Evolutionary conservation across 2,329 filamentous ascomycete species (phyloP), one percentile per base, ranked within the genome.

Genomic region (Truncatella angustata): DNA sequence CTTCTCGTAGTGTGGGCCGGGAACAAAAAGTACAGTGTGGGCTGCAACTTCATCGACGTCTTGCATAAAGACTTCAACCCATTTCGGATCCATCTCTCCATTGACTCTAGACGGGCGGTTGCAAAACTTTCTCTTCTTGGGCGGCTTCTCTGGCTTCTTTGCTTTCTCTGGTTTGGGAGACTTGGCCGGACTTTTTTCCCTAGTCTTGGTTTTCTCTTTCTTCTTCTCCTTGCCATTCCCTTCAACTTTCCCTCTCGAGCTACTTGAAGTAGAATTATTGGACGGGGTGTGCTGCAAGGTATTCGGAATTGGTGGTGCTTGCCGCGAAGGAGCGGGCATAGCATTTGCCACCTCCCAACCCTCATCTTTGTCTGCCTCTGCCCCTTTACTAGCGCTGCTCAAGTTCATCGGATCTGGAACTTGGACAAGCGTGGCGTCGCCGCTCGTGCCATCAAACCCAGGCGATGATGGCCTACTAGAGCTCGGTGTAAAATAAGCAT

Each of bases 31-130:
- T 0, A 88, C 86, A 56, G 90, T 93, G 66, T 96, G 91, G 9
- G 91, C 92, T 5, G 83, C 85, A 1, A 96, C 88, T 68, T 96
- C 90, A 64, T 96, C 91, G 55, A 94, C 84, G 49, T 84, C 85
- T 53, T 87, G 80, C 88, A 97, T 94, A 61, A 85, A 86, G 3
- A 96, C 81, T 40, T 86, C 78, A 1, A 91, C 74, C 91, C 92
- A 96, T 14, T 85, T 82, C 4, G 80, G 73, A 65, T 96, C 90
- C 39, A 77, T 72, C 54, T 76, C 73, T 5, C 83, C 84, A 49
- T 76, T 66, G 10, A 68, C 71, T 52, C 74, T 75, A 18, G 75
- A 70, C 0, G 88, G 90, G 3, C 93, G 70, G 60, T 85, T 84
- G 70, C 91, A 94, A 68, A 97, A 96, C 63, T 89, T 93, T 53